A percentile compares a stretch with the other conserved stretches of the same genome.
phyloP scores from a whole-genome alignment of 495 filamentous ascomycete genomes.

The Penicillium maclennaniae region DNA sequence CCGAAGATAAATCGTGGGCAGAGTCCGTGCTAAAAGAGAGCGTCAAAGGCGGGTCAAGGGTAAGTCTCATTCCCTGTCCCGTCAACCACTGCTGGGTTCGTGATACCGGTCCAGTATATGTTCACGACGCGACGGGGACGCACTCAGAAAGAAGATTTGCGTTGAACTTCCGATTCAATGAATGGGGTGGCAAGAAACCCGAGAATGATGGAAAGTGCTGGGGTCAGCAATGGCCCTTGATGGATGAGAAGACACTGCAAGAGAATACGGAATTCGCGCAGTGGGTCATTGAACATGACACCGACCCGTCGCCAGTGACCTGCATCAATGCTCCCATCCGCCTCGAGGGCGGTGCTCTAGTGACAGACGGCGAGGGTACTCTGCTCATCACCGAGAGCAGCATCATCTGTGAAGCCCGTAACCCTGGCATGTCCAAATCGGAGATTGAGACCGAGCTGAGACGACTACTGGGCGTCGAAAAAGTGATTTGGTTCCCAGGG shows the following conservation, averaged over 20 bases:
- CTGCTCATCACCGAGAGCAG: constrained; percentile 28
- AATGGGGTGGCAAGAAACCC: constrained; percentile 26
- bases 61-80: constrained; percentile 18
- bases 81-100: constrained; percentile 31
- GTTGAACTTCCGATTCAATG: constrained; percentile 26
- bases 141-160: constrained; percentile 15
- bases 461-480: constrained; percentile 23
- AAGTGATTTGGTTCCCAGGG: constrained; percentile 29
- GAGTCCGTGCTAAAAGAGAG: constrained; percentile 10
- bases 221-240: constrained; percentile 17
- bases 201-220: constrained; percentile 12
- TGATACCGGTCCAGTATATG: constrained; percentile 26
- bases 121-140: constrained; percentile 17
- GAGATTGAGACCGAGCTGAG: constrained; percentile 24
- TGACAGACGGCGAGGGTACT: constrained; percentile 28
- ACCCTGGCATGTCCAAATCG: constrained; percentile 17
- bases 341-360: constrained; percentile 25
- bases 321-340: constrained; percentile 16
- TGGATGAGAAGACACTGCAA: constrained; percentile 12
- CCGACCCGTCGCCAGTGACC: constrained; percentile 10
- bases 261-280: constrained; percentile 24
- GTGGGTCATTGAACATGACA: constrained; percentile 20
- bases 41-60: constrained; percentile 2
- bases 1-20: constrained; percentile 17
- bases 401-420: constrained; percentile 24